phyloP scores from a whole-genome alignment of 495 filamentous ascomycete species.

The Neurospora discreta region DNA sequence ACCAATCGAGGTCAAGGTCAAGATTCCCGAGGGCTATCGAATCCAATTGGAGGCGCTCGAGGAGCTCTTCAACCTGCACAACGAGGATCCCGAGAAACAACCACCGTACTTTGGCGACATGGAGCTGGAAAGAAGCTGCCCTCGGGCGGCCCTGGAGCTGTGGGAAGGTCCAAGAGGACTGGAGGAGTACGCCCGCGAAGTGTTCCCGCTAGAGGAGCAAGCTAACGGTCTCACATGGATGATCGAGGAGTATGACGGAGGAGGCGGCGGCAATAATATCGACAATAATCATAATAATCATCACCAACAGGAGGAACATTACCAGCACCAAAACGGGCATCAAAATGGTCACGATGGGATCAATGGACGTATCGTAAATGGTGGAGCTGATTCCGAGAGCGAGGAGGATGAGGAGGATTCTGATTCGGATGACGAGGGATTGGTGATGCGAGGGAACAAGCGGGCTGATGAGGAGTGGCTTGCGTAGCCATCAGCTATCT shows the following conservation, averaged over 20 bases:
- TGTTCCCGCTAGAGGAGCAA: slow-evolving; percentile 88
- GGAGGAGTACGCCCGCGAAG: slow-evolving; percentile 92
- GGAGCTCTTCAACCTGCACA: slow-evolving; percentile 47
- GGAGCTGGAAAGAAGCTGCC: slow-evolving; percentile 47
- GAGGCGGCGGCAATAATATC: slow-evolving; percentile 9
- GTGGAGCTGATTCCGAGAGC: slow-evolving; percentile 6
- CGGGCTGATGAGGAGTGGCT: slow-evolving; percentile 41
- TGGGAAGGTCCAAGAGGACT: slow-evolving; percentile 89
- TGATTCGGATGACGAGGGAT: slow-evolving; percentile 31
- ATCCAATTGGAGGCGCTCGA: slow-evolving; percentile 71
- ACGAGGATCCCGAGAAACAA: slow-evolving; percentile 42
- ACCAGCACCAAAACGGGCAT: slow-evolving; percentile 1
- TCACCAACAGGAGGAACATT: not conserved
- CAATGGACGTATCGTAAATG: slow-evolving; percentile 3
- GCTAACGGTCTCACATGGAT: slow-evolving; percentile 93
- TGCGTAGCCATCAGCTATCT: slow-evolving; percentile 16
- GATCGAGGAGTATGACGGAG: slow-evolving; percentile 35
- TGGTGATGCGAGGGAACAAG: slow-evolving; percentile 39
- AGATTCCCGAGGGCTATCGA: slow-evolving; percentile 79
- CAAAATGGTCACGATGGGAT: slow-evolving; percentile 4
- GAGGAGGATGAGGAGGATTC: slow-evolving; percentile 6
- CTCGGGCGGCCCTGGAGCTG: slow-evolving; percentile 59
- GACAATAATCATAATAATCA: slow-evolving; percentile 2
- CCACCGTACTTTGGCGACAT: slow-evolving; percentile 44
- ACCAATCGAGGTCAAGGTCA: slow-evolving; percentile 73